Evolutionary conservation across 2,329 filamentous ascomycete genomes (phyloP), one percentile per base, ranked within the genome.

Genomic region (Hymenoscyphus scutula): DNA sequence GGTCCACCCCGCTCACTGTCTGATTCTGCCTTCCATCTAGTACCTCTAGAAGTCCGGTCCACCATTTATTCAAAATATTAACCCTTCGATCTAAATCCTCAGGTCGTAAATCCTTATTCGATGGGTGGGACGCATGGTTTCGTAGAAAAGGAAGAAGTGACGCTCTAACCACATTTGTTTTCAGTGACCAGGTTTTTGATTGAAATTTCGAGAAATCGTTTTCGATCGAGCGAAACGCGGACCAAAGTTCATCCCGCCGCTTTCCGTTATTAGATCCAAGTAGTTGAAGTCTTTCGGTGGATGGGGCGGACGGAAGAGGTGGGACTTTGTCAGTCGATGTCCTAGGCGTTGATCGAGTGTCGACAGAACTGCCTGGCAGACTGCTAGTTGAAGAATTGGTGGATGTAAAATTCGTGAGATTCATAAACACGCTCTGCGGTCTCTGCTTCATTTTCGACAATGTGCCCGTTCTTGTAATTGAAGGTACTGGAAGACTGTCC

Each of bases 51-150:
- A 91, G 76, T 1, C 84, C 87, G 45, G 82, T 86, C 89, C 89
- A 91, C 89, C 89, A 91, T 71, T 89, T 89, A 72, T 90, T 89
- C 61, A 91, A 77, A 58, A 90, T 88, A 60, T 84, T 86, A 2
- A 85, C 79, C 56, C 89, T 81, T 34, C 87, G 80, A 70, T 91
- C 88, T 41, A 91, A 76, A 72, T 91, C 88, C 76, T 91, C 88
- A 0, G 87, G 82, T 32, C 86, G 78, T 27, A 91, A 76, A 37
- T 75, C 79, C 66, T 80, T 80, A 66, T 82, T 85, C 6, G 86
- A 89, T 4, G 82, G 76, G 68, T 88, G 85, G 8, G 80, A 72
- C 38, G 81, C 79, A 72, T 89, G 84, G 48, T 82, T 83, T 65
- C 82, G 78, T 38, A 91, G 77, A 69, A 90, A 90, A 2, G 88